A percentile compares a stretch with the other conserved stretches of the same genome.
phyloP scores from a whole-genome alignment of 345 rosid species.

The Carallia pectinifolia region DNA sequence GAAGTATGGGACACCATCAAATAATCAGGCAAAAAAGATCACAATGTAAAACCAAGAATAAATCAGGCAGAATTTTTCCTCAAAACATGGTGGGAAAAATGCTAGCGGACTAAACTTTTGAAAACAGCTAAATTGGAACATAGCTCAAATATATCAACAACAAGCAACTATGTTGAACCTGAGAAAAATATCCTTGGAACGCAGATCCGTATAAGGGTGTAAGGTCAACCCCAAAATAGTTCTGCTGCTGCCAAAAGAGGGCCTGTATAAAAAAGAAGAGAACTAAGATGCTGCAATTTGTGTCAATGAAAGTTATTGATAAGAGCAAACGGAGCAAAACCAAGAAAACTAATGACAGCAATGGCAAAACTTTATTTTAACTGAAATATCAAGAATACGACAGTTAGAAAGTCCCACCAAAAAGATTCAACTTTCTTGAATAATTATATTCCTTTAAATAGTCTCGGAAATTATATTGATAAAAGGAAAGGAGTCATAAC shows the following conservation, averaged over 20 bases:
- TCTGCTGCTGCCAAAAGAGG: constrained; percentile 95
- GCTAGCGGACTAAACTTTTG: neutral
- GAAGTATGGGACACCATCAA: constrained; percentile 13
- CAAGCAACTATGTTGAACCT: constrained; percentile 45
- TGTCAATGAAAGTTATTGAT: neutral
- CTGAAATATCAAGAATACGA: neutral
- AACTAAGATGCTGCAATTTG: neutral
- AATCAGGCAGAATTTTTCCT: neutral
- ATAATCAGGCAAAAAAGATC: neutral
- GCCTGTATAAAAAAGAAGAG: constrained; percentile 47
- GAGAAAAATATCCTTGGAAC: constrained; percentile 91
- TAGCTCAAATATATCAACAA: neutral
- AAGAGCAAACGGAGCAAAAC: neutral
- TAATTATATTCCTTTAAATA: neutral
- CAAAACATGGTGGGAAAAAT: neutral
- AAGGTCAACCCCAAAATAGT: constrained; percentile 87
- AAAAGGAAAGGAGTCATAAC: constrained; percentile 6
- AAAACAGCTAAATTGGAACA: neutral
- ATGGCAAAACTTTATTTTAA: neutral
- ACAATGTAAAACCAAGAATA: neutral
- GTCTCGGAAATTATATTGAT: neutral
- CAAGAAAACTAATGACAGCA: neutral
- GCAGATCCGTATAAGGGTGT: constrained; percentile 81
- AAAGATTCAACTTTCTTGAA: neutral
- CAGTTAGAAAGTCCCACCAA: neutral